Base-by-base conservation (phyloP, 495 filamentous ascomycete species). In the Achaetomiella virescens region DNA sequence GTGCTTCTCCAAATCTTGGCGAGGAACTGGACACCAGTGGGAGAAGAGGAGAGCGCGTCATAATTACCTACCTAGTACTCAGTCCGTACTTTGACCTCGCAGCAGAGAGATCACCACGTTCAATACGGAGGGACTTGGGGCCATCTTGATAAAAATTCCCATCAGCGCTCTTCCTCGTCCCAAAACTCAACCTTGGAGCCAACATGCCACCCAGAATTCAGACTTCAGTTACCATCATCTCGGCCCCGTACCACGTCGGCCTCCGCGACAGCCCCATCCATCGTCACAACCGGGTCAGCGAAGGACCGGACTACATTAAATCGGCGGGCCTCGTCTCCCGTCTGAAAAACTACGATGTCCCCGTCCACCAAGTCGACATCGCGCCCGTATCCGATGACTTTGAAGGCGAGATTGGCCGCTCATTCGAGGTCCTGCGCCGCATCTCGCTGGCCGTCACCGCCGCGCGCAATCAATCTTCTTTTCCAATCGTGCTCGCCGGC, bases 201-300 rank as follows among this genome's bases (percentile, higher is more conserved):
- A 31, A 5, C 27, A 31, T 31, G 27, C 5, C 27, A 4, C 4
- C 27, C 27, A 31, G 27, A 31, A 31, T 31, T 9, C 27, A 38
- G 11, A 45, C 21, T 2, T 58, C 55, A 29, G 8, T 58, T 21
- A 58, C 55, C 49, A 6, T 58, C 48, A 52, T 58, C 48, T 14
- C 42, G 5, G 33, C 40, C 10, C 55, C 55, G 2, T 58, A 58
- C 55, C 55, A 58, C 25, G 55, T 52, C 48, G 55, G 55, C 49
- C 55, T 58, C 42, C 55, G 21, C 49, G 42, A 31, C 8, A 58
- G 42, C 43, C 55, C 55, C 31, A 25, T 52, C 42, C 55, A 58
- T 42, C 33, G 42, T 9, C 4, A 31, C 42, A 52, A 21, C 49
- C 55, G 55, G 1, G 25, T 58, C 42, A 48, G 48, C 55, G 27